Percentiles rank a stretch among this genome's conserved stretches.
Evolutionary conservation across 2,329 filamentous ascomycete species (phyloP).

Genomic region (Colletotrichum sp.): DNA sequence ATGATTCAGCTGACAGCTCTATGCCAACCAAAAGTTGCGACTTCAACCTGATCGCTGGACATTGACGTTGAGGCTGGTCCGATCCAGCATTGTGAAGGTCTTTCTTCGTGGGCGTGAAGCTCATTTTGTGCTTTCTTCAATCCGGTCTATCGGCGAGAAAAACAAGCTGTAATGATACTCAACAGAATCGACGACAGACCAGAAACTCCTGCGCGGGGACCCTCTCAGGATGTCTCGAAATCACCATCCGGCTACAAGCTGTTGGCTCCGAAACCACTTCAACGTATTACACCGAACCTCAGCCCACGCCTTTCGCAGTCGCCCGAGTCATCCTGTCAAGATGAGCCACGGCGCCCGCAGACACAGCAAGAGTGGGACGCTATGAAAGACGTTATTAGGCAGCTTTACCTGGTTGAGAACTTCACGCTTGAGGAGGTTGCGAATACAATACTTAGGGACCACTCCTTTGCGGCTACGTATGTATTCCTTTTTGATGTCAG

Average conservation of each 20-base stretch:
- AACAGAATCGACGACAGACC: accelerated
- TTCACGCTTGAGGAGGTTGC: neutral
- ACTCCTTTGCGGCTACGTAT: neutral
- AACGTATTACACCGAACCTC: accelerated
- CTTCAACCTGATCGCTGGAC: neutral
- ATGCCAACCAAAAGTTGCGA: neutral
- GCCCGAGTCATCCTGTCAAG: accelerated
- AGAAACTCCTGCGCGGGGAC: accelerated
- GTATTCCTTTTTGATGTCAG: too few species aligned
- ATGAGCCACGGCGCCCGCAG: neutral
- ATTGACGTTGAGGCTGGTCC: too few species aligned
- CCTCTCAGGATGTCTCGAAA: neutral
- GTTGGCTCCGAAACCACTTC: neutral
- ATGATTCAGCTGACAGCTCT: neutral
- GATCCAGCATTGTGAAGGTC: accelerated
- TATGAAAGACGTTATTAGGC: accelerated
- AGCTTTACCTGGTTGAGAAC: neutral
- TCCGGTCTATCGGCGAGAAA: too few species aligned
- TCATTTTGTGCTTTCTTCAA: accelerated
- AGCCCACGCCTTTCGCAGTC: neutral
- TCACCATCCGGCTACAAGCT: neutral
- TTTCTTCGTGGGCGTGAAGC: too few species aligned
- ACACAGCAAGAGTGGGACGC: neutral
- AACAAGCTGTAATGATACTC: neutral
- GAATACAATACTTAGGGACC: accelerated